Conservation (phyloP, 257 asterid species). For the Parsonsia alboflavescens region DNA sequence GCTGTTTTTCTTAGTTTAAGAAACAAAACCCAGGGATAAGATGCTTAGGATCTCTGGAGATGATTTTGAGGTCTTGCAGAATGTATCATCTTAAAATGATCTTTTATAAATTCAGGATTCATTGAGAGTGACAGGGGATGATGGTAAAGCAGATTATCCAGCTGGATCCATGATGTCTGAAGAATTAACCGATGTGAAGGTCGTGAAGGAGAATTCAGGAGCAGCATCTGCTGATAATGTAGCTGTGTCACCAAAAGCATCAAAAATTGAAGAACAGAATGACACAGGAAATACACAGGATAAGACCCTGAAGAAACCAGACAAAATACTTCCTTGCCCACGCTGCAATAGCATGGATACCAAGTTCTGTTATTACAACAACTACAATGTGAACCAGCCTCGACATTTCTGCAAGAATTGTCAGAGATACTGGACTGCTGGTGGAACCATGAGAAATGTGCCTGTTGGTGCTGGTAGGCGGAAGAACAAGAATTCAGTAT, state of each 20-base stretch:
- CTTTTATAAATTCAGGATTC: conserved; percentile 36
- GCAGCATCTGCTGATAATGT: conserved; percentile 33
- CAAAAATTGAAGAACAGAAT: conserved; percentile 46
- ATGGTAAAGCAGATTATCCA: conserved; percentile 28
- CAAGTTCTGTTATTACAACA: conserved; percentile 90
- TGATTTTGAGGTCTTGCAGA: neutral
- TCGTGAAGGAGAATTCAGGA: conserved; percentile 27
- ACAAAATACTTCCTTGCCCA: conserved; percentile 88
- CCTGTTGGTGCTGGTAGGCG: conserved; percentile 99
- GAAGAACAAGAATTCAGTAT: conserved; percentile 59
- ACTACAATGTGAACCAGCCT: conserved; percentile 92
- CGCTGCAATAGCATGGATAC: conserved; percentile 99
- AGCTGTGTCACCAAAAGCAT: conserved; percentile 28
- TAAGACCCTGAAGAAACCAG: conserved; percentile 72
- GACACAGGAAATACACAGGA: conserved; percentile 55
- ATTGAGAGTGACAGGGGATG: conserved; percentile 24
- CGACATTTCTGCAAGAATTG: conserved; percentile 96
- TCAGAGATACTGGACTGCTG: conserved; percentile 99
- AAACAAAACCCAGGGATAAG: neutral
- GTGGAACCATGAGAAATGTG: conserved; percentile 95
- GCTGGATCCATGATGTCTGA: conserved; percentile 26
- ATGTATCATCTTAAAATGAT: neutral
- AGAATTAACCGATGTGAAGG: conserved; percentile 32
- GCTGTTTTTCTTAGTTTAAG: neutral
- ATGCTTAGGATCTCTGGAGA: neutral